A percentile compares a stretch with the other conserved stretches of the same genome.
phyloP scores from a whole-genome alignment of 352 stramenopile species.

The Pythium brassicae region DNA sequence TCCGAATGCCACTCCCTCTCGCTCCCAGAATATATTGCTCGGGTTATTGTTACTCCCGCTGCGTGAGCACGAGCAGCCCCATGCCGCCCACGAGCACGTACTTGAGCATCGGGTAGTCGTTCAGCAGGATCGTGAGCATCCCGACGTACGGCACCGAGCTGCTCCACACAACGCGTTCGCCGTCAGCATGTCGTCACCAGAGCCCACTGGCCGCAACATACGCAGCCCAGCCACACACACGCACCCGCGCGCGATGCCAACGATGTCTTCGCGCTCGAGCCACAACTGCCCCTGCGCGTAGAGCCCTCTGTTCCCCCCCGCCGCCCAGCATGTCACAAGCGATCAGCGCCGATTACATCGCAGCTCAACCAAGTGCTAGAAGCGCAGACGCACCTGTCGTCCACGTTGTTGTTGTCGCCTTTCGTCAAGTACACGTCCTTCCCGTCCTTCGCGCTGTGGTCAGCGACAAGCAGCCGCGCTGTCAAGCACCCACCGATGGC shows the following conservation, averaged over 20 bases:
- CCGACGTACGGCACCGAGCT: constrained; percentile 96
- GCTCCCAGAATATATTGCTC: not conserved
- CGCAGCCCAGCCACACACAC: too few relatives aligned
- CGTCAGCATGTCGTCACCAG: constrained; percentile 2
- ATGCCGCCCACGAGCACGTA: constrained; percentile 75
- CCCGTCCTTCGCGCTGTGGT: constrained; percentile 60
- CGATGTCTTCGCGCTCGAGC: constrained; percentile 97
- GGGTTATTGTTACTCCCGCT: constrained; percentile 46
- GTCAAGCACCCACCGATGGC: not conserved
- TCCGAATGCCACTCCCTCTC: not conserved
- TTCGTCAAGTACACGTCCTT: constrained; percentile 97
- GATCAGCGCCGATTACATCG: not conserved
- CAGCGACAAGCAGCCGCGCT: constrained; percentile 1
- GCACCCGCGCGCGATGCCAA: constrained; percentile 93
- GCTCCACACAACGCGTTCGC: not conserved
- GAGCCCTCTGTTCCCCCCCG: constrained; percentile 65
- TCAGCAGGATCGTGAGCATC: constrained; percentile 99
- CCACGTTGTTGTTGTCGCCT: constrained; percentile 99
- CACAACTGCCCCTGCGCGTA: constrained; percentile 98
- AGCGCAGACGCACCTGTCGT: constrained; percentile 86
- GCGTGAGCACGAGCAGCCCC: constrained; percentile 77
- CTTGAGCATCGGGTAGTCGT: constrained; percentile 99
- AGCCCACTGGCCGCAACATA: too few relatives aligned
- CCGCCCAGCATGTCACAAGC: not conserved
- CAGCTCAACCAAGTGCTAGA: not conserved